These are phyloP conservation scores for Pseudocercospora fijiensis DNA, from an alignment of 2,329 filamentous ascomycete genomes.

Conservation along the genomic window DNA sequence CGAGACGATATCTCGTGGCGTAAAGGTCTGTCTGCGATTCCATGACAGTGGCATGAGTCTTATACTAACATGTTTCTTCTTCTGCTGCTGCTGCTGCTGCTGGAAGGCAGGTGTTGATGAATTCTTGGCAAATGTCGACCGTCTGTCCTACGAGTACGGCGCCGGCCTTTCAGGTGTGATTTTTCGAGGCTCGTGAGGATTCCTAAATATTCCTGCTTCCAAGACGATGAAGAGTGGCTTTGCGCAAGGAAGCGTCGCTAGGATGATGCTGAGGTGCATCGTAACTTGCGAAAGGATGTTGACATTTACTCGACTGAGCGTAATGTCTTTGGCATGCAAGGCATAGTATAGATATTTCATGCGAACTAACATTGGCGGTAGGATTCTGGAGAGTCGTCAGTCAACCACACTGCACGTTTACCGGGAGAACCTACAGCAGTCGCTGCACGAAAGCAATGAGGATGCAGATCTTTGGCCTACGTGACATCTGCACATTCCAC, in stretches of 20 bases:
- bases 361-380: conserved; percentile 25
- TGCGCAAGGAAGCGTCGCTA: conserved; percentile 34
- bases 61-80: conserved; percentile 6
- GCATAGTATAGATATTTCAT: conserved; percentile 22
- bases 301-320: conserved; percentile 19
- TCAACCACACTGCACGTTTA: background rate
- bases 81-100: background rate
- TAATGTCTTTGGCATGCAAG: conserved; percentile 21
- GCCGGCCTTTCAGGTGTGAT: background rate
- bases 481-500: conserved; percentile 32
- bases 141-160: conserved; percentile 14
- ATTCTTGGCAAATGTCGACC: conserved; percentile 16
- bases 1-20: background rate
- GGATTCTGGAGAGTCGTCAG: conserved; percentile 6
- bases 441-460: conserved; percentile 29
- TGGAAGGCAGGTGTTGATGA: conserved; percentile 1
- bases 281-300: conserved; percentile 30
- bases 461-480: conserved; percentile 27
- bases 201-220: conserved; percentile 20
- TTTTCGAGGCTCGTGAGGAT: conserved; percentile 12
- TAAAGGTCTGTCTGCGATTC: conserved; percentile 20
- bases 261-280: conserved; percentile 33
- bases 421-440: conserved; percentile 24
- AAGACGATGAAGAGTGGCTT: conserved; percentile 34
- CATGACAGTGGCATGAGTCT: conserved; percentile 8